A percentile compares a stretch with the other conserved stretches of the same genome.
These are phyloP conservation scores for Fonsecaea erecta DNA, from an alignment of 2,329 filamentous ascomycete genomes.

Conservation along the genomic window DNA sequence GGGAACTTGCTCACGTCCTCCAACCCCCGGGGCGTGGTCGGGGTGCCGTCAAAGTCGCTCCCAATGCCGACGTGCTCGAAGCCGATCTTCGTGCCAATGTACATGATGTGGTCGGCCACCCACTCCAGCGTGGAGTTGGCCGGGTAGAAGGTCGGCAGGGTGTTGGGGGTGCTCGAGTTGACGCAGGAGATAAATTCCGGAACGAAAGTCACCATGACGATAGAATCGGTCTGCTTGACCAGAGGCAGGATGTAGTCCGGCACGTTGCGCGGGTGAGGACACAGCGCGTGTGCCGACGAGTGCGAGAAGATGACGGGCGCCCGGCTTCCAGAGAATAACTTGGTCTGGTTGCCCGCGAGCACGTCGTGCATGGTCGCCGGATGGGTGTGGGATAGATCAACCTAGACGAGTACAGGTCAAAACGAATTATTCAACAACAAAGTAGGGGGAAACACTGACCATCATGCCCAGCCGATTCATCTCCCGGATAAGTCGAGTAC, in stretches of 20 bases:
- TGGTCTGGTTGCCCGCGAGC: slow-evolving; percentile 51
- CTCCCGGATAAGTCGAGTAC: slow-evolving; percentile 72
- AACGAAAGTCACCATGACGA: slow-evolving; percentile 91
- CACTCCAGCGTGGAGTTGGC: slow-evolving; percentile 73
- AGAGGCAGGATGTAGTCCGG: slow-evolving; percentile 78
- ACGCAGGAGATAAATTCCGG: slow-evolving; percentile 76
- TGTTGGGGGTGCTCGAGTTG: slow-evolving; percentile 61
- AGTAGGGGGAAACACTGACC: slow-evolving; percentile 40
- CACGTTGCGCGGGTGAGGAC: slow-evolving; percentile 88
- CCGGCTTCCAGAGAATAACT: slow-evolving; percentile 17
- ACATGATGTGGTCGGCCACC: slow-evolving; percentile 76
- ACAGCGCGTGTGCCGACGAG: slow-evolving; percentile 77
- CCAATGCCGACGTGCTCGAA: slow-evolving; percentile 87
- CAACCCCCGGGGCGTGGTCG: slow-evolving; percentile 67
- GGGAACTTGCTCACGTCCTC: slow-evolving; percentile 87
- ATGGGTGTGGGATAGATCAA: slow-evolving; percentile 80
- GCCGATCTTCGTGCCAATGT: slow-evolving; percentile 82
- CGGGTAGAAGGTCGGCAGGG: slow-evolving; percentile 67
- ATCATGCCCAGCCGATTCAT: slow-evolving; percentile 96
- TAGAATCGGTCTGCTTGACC: slow-evolving; percentile 70
- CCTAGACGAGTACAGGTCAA: background rate
- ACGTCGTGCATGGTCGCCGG: slow-evolving; percentile 84
- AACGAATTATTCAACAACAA: background rate
- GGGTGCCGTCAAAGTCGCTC: slow-evolving; percentile 79
- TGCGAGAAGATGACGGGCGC: slow-evolving; percentile 90